Evolutionary conservation across 2,329 filamentous ascomycete genomes (phyloP).

Genomic region (Hymenoscyphus infarciens): DNA sequence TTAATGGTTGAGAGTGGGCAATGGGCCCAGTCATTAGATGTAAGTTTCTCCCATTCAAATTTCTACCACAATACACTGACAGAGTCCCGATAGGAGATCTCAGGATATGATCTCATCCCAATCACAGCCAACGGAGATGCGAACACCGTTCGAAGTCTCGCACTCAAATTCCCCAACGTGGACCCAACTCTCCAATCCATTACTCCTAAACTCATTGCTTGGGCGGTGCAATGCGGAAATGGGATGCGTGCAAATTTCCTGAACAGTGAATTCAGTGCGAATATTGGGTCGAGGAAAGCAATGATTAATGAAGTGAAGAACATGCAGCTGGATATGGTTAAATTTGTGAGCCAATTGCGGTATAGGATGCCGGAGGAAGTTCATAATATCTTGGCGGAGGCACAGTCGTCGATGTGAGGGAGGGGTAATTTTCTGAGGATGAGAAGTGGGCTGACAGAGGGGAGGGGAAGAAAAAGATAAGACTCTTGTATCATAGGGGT

Average conservation of each 20-base stretch:
- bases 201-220: constrained; percentile 86
- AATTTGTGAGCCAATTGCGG: constrained; percentile 87
- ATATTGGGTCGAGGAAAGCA: constrained; percentile 58
- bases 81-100: constrained; percentile 57
- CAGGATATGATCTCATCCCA: constrained; percentile 73
- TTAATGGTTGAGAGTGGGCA: constrained; percentile 51
- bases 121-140: constrained; percentile 72
- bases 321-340: constrained; percentile 85
- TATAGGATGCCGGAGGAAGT: constrained; percentile 85
- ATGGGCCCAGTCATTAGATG: constrained; percentile 61
- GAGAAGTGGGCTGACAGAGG: not conserved
- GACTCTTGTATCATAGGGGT: constrained; percentile 2
- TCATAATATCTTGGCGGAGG: constrained; percentile 82
- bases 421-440: not conserved
- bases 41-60: constrained; percentile 44
- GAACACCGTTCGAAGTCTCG: constrained; percentile 71
- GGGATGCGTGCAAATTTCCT: constrained; percentile 70
- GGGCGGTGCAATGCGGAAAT: constrained; percentile 85
- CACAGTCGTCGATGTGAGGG: constrained; percentile 37
- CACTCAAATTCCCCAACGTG: constrained; percentile 75
- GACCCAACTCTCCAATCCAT: constrained; percentile 81
- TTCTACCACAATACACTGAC: constrained; percentile 19
- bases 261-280: constrained; percentile 69
- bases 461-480: not conserved
- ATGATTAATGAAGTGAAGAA: constrained; percentile 71